Percentiles rank a stretch among this genome's conserved stretches.
Conservation (phyloP, 164 flowering plant species). For the Vitis amurensis region DNA sequence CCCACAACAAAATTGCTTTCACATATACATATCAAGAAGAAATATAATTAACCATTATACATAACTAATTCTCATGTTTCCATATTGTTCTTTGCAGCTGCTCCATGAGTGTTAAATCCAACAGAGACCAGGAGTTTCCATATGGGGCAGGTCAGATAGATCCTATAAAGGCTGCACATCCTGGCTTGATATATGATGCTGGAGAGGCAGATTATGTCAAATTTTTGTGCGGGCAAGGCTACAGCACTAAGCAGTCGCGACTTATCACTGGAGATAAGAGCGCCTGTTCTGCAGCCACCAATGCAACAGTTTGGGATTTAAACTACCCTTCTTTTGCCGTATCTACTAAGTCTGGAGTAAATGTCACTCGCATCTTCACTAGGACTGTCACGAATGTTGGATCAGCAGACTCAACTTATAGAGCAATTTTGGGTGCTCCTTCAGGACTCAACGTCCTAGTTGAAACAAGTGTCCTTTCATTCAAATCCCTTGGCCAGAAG, state of each 20-base stretch:
- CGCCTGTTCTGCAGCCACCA: slow-evolving; percentile 30
- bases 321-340: slow-evolving; percentile 62
- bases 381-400: slow-evolving; percentile 76
- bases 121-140: slow-evolving; percentile 49
- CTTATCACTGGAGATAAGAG: slow-evolving; percentile 41
- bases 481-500: slow-evolving; percentile 38
- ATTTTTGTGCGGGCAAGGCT: slow-evolving; percentile 56
- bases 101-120: slow-evolving; percentile 27
- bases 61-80: background rate
- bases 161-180: slow-evolving; percentile 43
- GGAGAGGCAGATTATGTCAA: slow-evolving; percentile 43
- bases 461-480: slow-evolving; percentile 33
- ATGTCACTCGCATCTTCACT: slow-evolving; percentile 26
- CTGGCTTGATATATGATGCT: slow-evolving; percentile 63
- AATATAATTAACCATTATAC: no score
- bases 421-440: slow-evolving; percentile 24
- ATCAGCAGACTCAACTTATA: slow-evolving; percentile 37
- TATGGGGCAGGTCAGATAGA: slow-evolving; percentile 63
- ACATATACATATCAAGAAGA: no score
- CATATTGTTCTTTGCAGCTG: slow-evolving; percentile 32
- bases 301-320: slow-evolving; percentile 44
- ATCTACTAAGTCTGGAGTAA: background rate
- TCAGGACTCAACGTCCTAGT: slow-evolving; percentile 36
- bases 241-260: slow-evolving; percentile 18
- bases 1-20: no score